Conservation (phyloP, 305 asterid species). For the Solanum aculeatissimum region DNA sequence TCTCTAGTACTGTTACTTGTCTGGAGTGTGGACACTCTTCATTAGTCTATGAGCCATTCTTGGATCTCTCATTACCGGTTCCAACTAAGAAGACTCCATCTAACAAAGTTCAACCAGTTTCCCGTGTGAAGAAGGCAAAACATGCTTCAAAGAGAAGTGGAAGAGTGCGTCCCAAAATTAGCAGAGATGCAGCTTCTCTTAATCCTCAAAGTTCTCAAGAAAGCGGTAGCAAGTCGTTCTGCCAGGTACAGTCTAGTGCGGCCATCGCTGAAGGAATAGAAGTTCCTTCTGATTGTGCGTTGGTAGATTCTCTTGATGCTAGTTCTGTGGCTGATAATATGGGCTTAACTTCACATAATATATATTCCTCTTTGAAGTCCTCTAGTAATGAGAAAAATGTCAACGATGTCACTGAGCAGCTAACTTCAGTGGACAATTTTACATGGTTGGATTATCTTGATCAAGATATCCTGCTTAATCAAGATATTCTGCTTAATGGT, state of each 20-base stretch:
- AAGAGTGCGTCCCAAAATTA: constrained; percentile 29
- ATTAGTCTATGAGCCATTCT: constrained; percentile 58
- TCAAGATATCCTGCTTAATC: constrained; percentile 17
- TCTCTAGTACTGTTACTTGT: constrained; percentile 74
- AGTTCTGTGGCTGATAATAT: constrained; percentile 30
- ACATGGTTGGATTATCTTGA: constrained; percentile 48
- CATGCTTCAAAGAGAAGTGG: constrained; percentile 52
- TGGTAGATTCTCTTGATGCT: constrained; percentile 22
- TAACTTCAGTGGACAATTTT: constrained; percentile 10
- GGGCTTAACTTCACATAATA: constrained; percentile 33
- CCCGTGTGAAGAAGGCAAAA: constrained; percentile 59
- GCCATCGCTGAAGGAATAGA: constrained; percentile 17
- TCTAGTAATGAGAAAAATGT: constrained; percentile 4
- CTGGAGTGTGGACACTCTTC: constrained; percentile 79
- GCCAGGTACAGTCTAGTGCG: constrained; percentile 16
- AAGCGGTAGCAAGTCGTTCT: constrained; percentile 17
- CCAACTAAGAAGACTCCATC: constrained; percentile 71
- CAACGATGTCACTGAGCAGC: constrained; percentile 11
- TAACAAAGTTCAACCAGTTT: constrained; percentile 26
- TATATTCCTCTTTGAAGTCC: constrained; percentile 18
- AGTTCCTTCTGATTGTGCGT: constrained; percentile 24
- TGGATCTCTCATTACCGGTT: constrained; percentile 85
- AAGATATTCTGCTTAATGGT: constrained; percentile 18
- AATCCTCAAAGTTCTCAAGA: constrained; percentile 27
- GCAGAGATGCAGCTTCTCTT: constrained; percentile 19